Base-by-base conservation (phyloP, 495 filamentous ascomycete genomes). In the Trichoderma gamsii region DNA sequence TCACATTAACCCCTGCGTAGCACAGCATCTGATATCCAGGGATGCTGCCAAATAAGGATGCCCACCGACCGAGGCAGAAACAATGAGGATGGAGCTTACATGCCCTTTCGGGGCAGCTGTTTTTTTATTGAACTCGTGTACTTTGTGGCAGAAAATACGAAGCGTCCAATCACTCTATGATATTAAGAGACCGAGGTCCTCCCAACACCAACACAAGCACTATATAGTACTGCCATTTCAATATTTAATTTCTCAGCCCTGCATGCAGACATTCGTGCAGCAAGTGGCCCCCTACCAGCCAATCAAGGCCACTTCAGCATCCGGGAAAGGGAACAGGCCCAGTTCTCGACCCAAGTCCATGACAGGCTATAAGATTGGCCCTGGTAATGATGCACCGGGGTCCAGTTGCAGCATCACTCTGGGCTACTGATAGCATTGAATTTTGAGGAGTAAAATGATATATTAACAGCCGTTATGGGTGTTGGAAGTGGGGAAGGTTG, bases 311-410 rank as follows among this genome's bases (percentile, higher is more conserved):
- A 23, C 27, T 27, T 61, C 23, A 27, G 23, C 8, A 23, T 23
- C 56, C 56, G 56, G 56, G 56, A 61, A 61, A 61, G 56, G 56
- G 56, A 61, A 61, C 56, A 61, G 56, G 56, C 56, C 56, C 27
- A 61, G 25, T 29, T 61, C 56, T 61, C 56, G 56, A 32, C 56
- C 56, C 8, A 61, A 56, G 15, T 18, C 56, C 56, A 29, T 32
- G 23, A 29, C 27, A 29, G 11, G 56, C 35, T 38, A 38, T 38
- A 38, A 38, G 8, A 2, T 38, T 38, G 35, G 35, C 8, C 35
- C 35, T 38, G 4, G 35, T 38, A 3, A 38, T 38, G 35, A 38
- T 5, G 35, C 35, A 38, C 35, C 8, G 5, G 35, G 8, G 35
- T 7, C 35, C 35, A 9, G 35, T 38, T 38, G 8, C 35, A 38